Evolutionary conservation across 2,329 filamentous ascomycete species (phyloP), one percentile per base, ranked within the genome.

Genomic region (Pochonia chlamydosporia): DNA sequence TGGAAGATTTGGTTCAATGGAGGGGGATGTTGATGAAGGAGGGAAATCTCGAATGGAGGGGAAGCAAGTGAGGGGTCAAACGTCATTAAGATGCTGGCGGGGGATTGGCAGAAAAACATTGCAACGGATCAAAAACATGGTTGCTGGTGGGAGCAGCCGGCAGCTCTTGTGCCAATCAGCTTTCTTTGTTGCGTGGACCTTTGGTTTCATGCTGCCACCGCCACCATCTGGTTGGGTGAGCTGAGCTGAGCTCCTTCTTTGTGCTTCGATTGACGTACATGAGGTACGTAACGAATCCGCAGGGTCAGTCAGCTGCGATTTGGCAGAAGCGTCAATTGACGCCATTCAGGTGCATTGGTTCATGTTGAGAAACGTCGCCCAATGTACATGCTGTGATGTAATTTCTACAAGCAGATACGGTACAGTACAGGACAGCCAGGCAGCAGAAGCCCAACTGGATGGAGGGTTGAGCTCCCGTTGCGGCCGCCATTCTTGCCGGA

Each of bases 21-120:
- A 24, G 26, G 33, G 25, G 25, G 14, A 16, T 28, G 13, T 36
- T 39, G 35, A 20, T 39, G 35, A 23, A 39, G 20, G 35, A 39
- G 46, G 28, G 13, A 44, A 48, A 44, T 45, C 11, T 23, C 24
- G 40, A 21, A 43, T 40, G 40, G 28, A 36, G 35, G 48, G 26
- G 35, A 18, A 42, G 37, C 41, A 40, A 46, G 43, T 43, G 44
- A 40, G 48, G 48, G 48, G 48, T 47, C 40, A 30, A 49, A 47
- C 40, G 48, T 49, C 48, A 49, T 46, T 37, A 40, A 49, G 24
- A 43, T 46, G 11, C n/a, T 28, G 30, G 43, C 33, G 48, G 40
- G 24, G 14, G 20, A 7, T 40, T 21, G 23, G 21, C 9, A 18
- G 4, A 21, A 41, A 24, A n/a, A n/a, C n/a, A n/a, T n/a, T n/a